A percentile compares a stretch with the other conserved stretches of the same genome.
phyloP scores from a whole-genome alignment of 257 asterid species.

The Lycium ferocissimum region DNA sequence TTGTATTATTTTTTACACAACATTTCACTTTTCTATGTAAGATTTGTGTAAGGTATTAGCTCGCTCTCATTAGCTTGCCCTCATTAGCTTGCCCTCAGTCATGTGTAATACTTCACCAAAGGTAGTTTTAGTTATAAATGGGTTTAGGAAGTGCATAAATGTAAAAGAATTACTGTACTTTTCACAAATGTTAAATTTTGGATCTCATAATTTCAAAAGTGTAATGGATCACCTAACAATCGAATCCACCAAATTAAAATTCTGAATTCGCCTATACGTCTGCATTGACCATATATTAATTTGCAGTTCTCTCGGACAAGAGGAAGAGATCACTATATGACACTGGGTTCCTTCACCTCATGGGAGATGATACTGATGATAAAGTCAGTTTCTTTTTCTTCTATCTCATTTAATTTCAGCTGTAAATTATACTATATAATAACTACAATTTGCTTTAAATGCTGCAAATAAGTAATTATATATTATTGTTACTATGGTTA shows the following conservation, averaged over 20 bases:
- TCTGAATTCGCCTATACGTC: not conserved
- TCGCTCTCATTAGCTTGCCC: not conserved
- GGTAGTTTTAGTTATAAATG: too few species aligned
- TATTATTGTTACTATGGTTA: not conserved
- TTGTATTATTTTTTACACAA: not conserved
- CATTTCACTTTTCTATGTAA: not conserved
- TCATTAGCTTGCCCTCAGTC: not conserved
- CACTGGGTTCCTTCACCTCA: slow-evolving; percentile 35
- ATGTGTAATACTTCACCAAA: too few species aligned
- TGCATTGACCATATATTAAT: not conserved
- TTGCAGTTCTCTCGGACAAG: slow-evolving; percentile 41
- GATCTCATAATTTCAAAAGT: not conserved
- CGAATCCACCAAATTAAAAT: not conserved
- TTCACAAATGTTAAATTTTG: not conserved
- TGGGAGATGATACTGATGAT: slow-evolving; percentile 32
- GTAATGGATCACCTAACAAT: not conserved
- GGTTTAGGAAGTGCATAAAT: not conserved
- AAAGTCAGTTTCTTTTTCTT: slow-evolving; percentile 14
- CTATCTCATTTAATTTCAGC: not conserved
- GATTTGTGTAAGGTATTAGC: not conserved
- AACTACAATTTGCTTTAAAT: not conserved
- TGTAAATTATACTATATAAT: not conserved
- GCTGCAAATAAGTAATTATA: not conserved
- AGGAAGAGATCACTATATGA: slow-evolving; percentile 42
- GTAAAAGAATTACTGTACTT: not conserved